Evolutionary conservation across 495 filamentous ascomycete genomes (phyloP), one percentile per base, ranked within the genome.

Genomic region (Penicillium ucsense): DNA sequence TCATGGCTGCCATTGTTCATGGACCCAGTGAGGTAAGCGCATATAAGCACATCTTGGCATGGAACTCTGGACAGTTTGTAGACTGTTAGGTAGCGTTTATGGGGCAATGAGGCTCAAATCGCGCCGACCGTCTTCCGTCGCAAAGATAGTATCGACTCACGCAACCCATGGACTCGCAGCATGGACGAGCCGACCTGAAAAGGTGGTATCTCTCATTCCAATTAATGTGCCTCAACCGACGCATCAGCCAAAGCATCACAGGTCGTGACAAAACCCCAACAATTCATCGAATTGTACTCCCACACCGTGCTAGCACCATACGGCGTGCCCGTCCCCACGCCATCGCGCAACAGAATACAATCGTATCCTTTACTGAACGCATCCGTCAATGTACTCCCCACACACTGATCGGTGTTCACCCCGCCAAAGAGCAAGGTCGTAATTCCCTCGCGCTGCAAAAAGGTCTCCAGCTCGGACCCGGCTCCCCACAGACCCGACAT

Each of bases 391-490:
- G 72, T 80, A 3, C 75, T 74, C 28, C 71, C 63, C 5, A 82
- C 78, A 52, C 78, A 82, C 51, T 80, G 78, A 58, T 82, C 78
- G 3, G 76, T 79, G 53, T 81, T 81, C 7, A 80, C 76, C 1
- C 78, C 78, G 0, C 72, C 57, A 50, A 80, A 80, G 3, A 82
- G 51, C 28, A 82, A 54, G 4, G 75, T 78, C 7, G 49, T 63
- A 46, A 72, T 75, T 0, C 67, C 71, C n/a, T 67, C 52, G 27
- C 52, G n/a, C 39, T 65, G 56, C 11, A 75, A 47, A 48, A 57
- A 68, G 8, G 65, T 52, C 36, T 63, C 59, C 29, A 64, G 59
- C 0, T 51, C 44, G 1, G 61, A 63, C 3, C 45, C 52, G 2
- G 46, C 45, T 9, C 61, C 63, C 75, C 77, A 80, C 32, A 82